These are phyloP conservation scores for Spizellomyces sp. DNA, from an alignment of 192 early-diverging fungal species.

Conservation along the genomic window DNA sequence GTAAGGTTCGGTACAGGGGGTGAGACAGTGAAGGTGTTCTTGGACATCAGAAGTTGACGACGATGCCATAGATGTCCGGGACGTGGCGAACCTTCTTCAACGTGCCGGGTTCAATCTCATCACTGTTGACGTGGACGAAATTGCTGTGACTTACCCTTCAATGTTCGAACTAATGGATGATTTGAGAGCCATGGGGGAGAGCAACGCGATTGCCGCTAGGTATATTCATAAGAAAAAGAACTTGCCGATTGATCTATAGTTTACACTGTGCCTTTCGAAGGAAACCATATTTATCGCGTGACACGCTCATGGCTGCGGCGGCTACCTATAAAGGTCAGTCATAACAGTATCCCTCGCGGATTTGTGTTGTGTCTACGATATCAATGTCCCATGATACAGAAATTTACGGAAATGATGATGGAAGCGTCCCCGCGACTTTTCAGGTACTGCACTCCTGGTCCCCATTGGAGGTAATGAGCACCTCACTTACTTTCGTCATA, in stretches of 20 bases:
- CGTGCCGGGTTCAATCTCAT: constrained; percentile 87
- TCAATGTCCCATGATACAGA: constrained; percentile 44
- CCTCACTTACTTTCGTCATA: not conserved
- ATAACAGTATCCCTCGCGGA: no score
- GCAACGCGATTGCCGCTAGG: constrained; percentile 80
- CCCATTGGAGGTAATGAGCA: not conserved
- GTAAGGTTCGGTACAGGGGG: constrained; percentile 37
- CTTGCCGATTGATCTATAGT: not conserved
- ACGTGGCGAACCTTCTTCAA: constrained; percentile 76
- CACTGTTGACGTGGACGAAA: constrained; percentile 91
- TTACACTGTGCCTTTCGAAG: constrained; percentile 7
- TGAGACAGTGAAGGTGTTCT: no score
- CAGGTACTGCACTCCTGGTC: constrained; percentile 41
- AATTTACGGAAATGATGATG: constrained; percentile 85
- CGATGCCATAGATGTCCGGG: constrained; percentile 55
- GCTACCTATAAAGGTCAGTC: constrained; percentile 81
- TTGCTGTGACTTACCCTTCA: constrained; percentile 87
- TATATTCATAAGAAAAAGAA: constrained; percentile 33
- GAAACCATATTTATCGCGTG: constrained; percentile 55
- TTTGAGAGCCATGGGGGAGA: constrained; percentile 91
- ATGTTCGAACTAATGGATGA: constrained; percentile 91
- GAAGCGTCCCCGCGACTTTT: constrained; percentile 91
- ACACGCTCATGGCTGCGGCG: constrained; percentile 83
- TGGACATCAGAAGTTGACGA: not conserved
- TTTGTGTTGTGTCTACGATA: no score